Percentiles rank a stretch among this genome's conserved stretches.
phyloP scores from a whole-genome alignment of 192 early-diverging fungal species.

The Pecoramyces ruminantium region DNA sequence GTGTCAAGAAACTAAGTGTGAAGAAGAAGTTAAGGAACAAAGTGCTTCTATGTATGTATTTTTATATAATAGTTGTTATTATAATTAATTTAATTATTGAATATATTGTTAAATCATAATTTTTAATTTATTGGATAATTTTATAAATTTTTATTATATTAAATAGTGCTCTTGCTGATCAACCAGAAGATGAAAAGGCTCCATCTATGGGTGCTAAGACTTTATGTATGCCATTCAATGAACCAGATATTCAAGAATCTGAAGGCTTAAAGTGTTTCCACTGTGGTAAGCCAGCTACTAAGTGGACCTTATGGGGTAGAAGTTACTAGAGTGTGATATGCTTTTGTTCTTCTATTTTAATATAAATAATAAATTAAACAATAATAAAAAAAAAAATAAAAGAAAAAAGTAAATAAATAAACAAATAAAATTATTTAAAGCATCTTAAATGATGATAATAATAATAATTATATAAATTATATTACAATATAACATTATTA shows the following conservation, averaged over 20 bases:
- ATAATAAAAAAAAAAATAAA: too few relatives aligned
- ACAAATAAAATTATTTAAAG: too few relatives aligned
- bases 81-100: too few relatives aligned
- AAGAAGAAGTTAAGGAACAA: constrained; percentile 90
- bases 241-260: constrained; percentile 71
- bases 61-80: constrained; percentile 1
- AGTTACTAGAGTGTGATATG: constrained; percentile 52
- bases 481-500: too few relatives aligned
- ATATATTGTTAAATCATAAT: too few relatives aligned
- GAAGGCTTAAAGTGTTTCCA: constrained; percentile 68
- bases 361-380: too few relatives aligned
- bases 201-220: constrained; percentile 99
- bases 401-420: too few relatives aligned
- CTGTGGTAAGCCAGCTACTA: constrained; percentile 60
- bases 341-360: too few relatives aligned
- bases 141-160: too few relatives aligned
- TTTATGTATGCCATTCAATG: constrained; percentile 87
- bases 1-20: constrained; percentile 82
- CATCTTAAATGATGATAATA: too few relatives aligned
- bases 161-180: constrained; percentile 20
- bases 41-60: constrained; percentile 47
- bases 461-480: too few relatives aligned
- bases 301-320: constrained; percentile 67
- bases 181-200: constrained; percentile 85
- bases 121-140: too few relatives aligned